Evolutionary conservation across 345 rosid species (phyloP).

Genomic region (Toxicodendron radicans): DNA sequence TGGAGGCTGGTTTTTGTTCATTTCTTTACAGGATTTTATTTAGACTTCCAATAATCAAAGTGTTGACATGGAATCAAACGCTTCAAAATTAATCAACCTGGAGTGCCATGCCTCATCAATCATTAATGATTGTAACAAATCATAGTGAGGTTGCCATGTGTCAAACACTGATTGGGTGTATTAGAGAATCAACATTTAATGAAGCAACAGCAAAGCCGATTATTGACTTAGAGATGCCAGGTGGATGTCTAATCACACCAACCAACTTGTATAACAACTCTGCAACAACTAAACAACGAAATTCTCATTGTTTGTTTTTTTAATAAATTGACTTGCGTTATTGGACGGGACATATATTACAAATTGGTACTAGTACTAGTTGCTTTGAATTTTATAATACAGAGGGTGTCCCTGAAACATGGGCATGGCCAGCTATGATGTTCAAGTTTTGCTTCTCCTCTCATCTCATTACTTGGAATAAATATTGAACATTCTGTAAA

Average conservation of each 20-base stretch:
- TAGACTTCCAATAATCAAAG: neutral
- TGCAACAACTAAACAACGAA: slow-evolving; percentile 43
- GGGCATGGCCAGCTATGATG: slow-evolving; percentile 68
- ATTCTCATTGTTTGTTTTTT: slow-evolving; percentile 19
- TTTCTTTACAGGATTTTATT: no score
- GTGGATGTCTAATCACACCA: slow-evolving; percentile 38
- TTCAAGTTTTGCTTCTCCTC: slow-evolving; percentile 20
- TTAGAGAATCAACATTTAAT: neutral
- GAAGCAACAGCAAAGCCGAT: neutral
- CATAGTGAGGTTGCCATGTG: neutral
- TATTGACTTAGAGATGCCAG: slow-evolving; percentile 29
- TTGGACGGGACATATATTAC: slow-evolving; percentile 13
- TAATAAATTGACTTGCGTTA: slow-evolving; percentile 19
- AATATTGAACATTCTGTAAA: neutral
- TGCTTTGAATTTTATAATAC: slow-evolving; percentile 12
- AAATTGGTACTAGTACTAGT: neutral
- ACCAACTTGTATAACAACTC: slow-evolving; percentile 43
- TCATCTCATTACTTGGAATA: neutral
- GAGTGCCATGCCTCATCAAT: no score
- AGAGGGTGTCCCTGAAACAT: slow-evolving; percentile 33
- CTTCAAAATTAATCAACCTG: neutral
- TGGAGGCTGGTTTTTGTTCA: neutral
- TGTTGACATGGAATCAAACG: neutral
- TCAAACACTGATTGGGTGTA: neutral
- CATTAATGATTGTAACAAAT: neutral